Conservation (phyloP, 116 monocot genomes). For the Papilionanthe hybrid region DNA sequence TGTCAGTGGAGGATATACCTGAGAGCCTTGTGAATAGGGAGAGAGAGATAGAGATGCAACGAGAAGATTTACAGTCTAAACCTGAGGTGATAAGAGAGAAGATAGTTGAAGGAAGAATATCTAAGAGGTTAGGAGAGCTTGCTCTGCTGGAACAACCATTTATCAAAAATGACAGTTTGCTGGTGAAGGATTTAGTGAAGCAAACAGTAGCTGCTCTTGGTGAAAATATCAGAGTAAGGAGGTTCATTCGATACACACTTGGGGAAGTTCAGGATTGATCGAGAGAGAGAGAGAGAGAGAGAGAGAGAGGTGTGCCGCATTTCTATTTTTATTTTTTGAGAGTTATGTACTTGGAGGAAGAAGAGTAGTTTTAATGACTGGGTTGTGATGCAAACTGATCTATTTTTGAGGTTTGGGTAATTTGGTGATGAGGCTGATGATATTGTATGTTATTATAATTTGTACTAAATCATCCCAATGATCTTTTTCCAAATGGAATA, state of each 20-base stretch:
- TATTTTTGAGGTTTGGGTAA: background rate
- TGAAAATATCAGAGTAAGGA: constrained; percentile 81
- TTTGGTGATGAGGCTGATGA: background rate
- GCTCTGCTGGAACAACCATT: constrained; percentile 86
- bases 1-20: constrained; percentile 76
- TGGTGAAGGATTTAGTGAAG: constrained; percentile 95
- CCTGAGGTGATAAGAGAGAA: constrained; percentile 88
- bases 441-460: background rate
- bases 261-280: constrained; percentile 38
- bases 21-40: constrained; percentile 51
- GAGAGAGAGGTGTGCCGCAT: no score
- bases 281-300: background rate
- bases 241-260: constrained; percentile 79
- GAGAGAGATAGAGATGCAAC: constrained; percentile 86
- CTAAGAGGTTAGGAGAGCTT: constrained; percentile 84
- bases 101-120: constrained; percentile 88
- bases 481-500: no score
- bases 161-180: constrained; percentile 72
- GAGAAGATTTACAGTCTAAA: constrained; percentile 81
- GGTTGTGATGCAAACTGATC: background rate
- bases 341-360: no score
- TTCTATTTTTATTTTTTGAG: no score
- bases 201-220: constrained; percentile 83
- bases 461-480: background rate
- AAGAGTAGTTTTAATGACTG: no score